Evolutionary conservation across 2,329 filamentous ascomycete species (phyloP), one percentile per base, ranked within the genome.

Genomic region (Amauroascus niger): DNA sequence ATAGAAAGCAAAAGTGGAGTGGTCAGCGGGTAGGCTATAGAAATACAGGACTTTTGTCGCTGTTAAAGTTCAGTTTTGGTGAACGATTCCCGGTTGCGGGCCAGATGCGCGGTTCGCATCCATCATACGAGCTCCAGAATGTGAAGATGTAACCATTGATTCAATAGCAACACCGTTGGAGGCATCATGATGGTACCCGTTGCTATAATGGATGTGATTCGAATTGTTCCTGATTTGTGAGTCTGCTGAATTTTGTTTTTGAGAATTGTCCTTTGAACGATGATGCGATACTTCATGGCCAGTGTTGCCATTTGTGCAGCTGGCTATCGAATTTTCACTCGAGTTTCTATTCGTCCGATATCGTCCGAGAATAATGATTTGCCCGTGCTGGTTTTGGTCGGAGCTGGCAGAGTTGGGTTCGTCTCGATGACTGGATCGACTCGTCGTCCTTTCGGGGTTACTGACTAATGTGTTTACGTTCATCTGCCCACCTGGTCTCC

Each of bases 391-490:
- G 32, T 40, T 52, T 24, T 40, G 51, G 7, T 53, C 51, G 22
- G 43, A 49, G 7, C 20, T 16, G 14, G 35, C 9, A 24, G 51
- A 41, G 37, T n/a, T 40, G 6, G 51, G 35, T 16, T 53, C 51
- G 7, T 53, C 51, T 43, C 44, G 44, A 24, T 48, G 44, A 24
- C 44, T 53, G 16, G 51, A 53, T 35, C 26, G 44, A 35, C 44
- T 47, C 9, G 16, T 41, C 2, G 43, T 43, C n/a, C 37, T 48
- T 24, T 53, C 44, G 9, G 22, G 37, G 14, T 53, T 47, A 14
- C 51, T 53, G 20, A 53, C 51, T 32, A 53, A 18, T 1, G 51
- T 41, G 44, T 43, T 49, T n/a, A 53, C 51, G 14, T 48, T 47
- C 45, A 53, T 53, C 37, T 52, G 50, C 16, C 51, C 45, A 33